Percentiles rank a stretch among this genome's conserved stretches.
These are phyloP conservation scores for Picea abies DNA, from an alignment of 83 land plant species.

Conservation along the genomic window DNA sequence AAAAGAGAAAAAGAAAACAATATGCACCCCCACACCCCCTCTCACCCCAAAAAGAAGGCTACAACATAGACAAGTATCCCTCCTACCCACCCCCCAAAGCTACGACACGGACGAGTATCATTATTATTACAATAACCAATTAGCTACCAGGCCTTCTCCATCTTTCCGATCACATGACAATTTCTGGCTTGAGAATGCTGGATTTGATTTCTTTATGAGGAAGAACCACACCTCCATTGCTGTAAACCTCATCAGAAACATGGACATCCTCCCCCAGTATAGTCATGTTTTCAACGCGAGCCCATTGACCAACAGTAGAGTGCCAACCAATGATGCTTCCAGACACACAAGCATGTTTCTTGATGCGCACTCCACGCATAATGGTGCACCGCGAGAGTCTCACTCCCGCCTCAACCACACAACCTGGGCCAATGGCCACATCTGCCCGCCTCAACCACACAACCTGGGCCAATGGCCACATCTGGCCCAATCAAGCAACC, in stretches of 20 bases:
- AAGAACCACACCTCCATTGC: conserved; percentile 86
- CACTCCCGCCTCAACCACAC: conserved; percentile 87
- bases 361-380: conserved; percentile 89
- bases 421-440: conserved; percentile 91
- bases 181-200: conserved; percentile 85
- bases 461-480: conserved; percentile 90
- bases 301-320: conserved; percentile 72
- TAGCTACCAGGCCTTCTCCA: too few species aligned
- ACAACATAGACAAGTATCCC: too few species aligned
- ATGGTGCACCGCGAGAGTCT: conserved; percentile 90
- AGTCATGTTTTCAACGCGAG: conserved; percentile 79
- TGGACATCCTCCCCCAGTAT: conserved; percentile 93
- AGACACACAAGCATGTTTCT: conserved; percentile 82
- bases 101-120: too few species aligned
- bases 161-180: conserved; percentile 62
- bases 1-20: too few species aligned
- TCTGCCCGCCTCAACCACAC: conserved; percentile 89
- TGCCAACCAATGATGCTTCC: conserved; percentile 77
- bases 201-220: conserved; percentile 95
- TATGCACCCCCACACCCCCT: too few species aligned
- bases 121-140: too few species aligned
- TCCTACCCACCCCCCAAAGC: too few species aligned
- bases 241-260: conserved; percentile 86
- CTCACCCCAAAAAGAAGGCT: too few species aligned
- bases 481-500: conserved; percentile 96